Evolutionary conservation across 306 rosid genomes (phyloP).

Genomic region (Boehmeria nivea): DNA sequence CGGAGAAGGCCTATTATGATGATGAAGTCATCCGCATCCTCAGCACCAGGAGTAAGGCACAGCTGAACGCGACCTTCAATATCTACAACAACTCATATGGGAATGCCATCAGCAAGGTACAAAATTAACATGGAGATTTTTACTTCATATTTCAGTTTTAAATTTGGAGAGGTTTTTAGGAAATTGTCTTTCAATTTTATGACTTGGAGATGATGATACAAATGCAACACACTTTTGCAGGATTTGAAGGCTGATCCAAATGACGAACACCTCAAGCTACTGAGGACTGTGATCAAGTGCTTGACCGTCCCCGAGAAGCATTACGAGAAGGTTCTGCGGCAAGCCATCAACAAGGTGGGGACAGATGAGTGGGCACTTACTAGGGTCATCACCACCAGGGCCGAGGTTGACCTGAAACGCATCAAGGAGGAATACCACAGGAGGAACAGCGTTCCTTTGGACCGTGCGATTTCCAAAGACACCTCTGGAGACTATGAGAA

Average conservation of each 20-base stretch:
- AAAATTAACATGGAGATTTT: not conserved
- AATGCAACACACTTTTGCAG: conserved; percentile 36
- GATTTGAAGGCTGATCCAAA: conserved; percentile 62
- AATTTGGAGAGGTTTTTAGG: no score
- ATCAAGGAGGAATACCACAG: conserved; percentile 72
- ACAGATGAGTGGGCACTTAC: conserved; percentile 82
- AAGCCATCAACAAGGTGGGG: conserved; percentile 63
- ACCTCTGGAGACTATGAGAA: conserved; percentile 69
- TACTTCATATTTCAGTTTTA: no score
- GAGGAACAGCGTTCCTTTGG: conserved; percentile 72
- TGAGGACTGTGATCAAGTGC: conserved; percentile 59
- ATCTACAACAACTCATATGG: conserved; percentile 58
- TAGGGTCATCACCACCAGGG: conserved; percentile 75
- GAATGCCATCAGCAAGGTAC: conserved; percentile 54
- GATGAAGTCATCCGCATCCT: conserved; percentile 55
- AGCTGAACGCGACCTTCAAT: conserved; percentile 58
- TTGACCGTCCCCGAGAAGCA: conserved; percentile 73
- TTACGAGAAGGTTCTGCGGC: conserved; percentile 52
- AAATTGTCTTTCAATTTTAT: no score
- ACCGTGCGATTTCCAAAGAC: conserved; percentile 53
- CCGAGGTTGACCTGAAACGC: conserved; percentile 74
- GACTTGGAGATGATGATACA: conserved; percentile 17
- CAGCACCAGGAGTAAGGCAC: conserved; percentile 60
- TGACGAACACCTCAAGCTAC: conserved; percentile 59
- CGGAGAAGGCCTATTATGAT: conserved; percentile 45